Evolutionary conservation across 2,329 filamentous ascomycete species (phyloP), one percentile per base, ranked within the genome.

Genomic region (Rhynchosporium secalis): DNA sequence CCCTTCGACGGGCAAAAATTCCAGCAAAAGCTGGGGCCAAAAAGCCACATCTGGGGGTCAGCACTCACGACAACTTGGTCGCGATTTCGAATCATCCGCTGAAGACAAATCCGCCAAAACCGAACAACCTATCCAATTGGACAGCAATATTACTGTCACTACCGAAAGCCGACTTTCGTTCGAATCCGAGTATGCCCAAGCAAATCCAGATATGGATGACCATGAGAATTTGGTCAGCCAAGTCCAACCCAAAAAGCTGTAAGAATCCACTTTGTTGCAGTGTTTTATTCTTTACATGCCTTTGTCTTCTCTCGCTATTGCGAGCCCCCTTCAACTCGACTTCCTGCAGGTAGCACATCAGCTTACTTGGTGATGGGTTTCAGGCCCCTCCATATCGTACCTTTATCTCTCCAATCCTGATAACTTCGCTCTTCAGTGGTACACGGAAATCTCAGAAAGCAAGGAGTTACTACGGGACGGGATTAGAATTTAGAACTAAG

Each of bases 121-220:
- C 2, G 28, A 58, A 15, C 56, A 29, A 28, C 4, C 9, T 9
- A 41, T n/a, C 7, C 51, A 52, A 29, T 58, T 13, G 29, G 29
- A 38, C 28, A 43, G 45, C 7, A n/a, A 56, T 5, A 60, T 63
- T 10, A 49, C 26, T 5, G 56, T 60, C 20, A 60, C 51, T 4
- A 63, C 61, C 2, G 61, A 60, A n/a, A 60, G 51, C 26, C 48
- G 29, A 28, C 51, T 63, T 3, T 49, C 46, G 5, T 63, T 51
- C 20, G 56, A 38, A 4, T 58, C 45, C 1, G 45, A 47, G 10
- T 58, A 51, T 36, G 6, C 20, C 1, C 13, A 33, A 1, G 13
- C 10, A 7, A 59, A 33, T 41, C 38, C 31, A 31, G 31, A 58
- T 48, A 48, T 45, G 40, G 33, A 40, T n/a, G 56, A 58, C 26